Conservation (phyloP, 1,284 basidiomycete genomes). For the Tetrapyrgos nigripes region DNA sequence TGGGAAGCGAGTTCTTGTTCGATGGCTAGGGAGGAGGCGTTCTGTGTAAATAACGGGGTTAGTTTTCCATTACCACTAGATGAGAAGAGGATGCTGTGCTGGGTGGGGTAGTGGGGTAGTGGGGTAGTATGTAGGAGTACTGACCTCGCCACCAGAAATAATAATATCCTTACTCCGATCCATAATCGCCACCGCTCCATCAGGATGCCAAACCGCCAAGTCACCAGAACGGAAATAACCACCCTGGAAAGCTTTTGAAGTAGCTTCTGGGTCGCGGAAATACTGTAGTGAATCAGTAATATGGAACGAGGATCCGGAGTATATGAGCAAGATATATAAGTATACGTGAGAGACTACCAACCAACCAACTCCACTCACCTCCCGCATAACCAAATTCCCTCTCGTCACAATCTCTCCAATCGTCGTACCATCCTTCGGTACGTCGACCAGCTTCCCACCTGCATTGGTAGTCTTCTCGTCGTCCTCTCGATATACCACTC, state of each 20-base stretch:
- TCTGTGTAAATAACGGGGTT: constrained; percentile 48
- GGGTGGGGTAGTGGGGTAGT: no score
- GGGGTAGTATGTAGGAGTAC: constrained; percentile 19
- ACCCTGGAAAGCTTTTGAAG: constrained; percentile 77
- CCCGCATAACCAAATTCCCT: constrained; percentile 90
- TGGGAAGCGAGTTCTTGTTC: constrained; percentile 87
- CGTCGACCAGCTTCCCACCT: constrained; percentile 70
- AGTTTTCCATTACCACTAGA: no score
- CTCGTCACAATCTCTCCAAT: constrained; percentile 85
- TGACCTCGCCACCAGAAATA: constrained; percentile 84
- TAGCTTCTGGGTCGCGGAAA: constrained; percentile 81
- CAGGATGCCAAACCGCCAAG: constrained; percentile 81
- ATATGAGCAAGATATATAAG: background rate
- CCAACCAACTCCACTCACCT: constrained; percentile 50
- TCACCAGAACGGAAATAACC: constrained; percentile 87
- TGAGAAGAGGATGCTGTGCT: background rate
- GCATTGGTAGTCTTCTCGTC: constrained; percentile 36
- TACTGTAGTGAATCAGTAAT: no score
- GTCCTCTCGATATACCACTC: constrained; percentile 67
- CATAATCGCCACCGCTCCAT: constrained; percentile 75
- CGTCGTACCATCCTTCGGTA: constrained; percentile 81
- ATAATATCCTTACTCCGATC: constrained; percentile 84
- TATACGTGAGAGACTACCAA: background rate
- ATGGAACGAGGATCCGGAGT: no score
- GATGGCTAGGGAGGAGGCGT: constrained; percentile 84